Conservation (phyloP, 495 filamentous ascomycete genomes). For the Baudoinia panamericana region DNA sequence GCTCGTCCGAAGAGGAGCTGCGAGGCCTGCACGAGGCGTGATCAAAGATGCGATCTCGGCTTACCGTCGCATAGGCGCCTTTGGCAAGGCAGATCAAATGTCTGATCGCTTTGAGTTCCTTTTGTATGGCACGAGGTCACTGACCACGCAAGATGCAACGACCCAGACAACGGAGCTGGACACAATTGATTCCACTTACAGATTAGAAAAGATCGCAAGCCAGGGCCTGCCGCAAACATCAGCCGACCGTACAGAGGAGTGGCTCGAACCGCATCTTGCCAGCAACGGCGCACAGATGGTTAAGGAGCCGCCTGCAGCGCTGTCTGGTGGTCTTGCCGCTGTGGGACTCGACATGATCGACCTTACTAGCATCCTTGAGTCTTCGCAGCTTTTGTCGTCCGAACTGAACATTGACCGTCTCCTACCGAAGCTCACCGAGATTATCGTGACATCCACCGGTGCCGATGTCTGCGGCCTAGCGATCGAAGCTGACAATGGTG, state of each 20-base stretch:
- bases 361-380: constrained; percentile 71
- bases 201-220: constrained; percentile 36
- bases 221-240: constrained; percentile 22
- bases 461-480: constrained; percentile 70
- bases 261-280: constrained; percentile 33
- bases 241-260: constrained; percentile 52
- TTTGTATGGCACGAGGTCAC: constrained; percentile 49
- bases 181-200: constrained; percentile 15
- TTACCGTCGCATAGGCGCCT: constrained; percentile 61
- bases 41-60: constrained; percentile 60
- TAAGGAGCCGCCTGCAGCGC: constrained; percentile 22
- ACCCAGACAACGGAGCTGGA: constrained; percentile 49
- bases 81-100: constrained; percentile 58
- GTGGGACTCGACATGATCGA: constrained; percentile 64
- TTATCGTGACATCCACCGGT: constrained; percentile 75
- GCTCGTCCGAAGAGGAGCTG: constrained; percentile 55
- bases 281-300: constrained; percentile 21
- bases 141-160: constrained; percentile 50
- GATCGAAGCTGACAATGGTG: constrained; percentile 53
- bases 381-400: constrained; percentile 80
- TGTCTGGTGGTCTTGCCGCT: constrained; percentile 23
- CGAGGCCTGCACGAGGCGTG: constrained; percentile 56
- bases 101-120: constrained; percentile 59
- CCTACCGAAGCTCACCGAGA: constrained; percentile 77
- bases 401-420: constrained; percentile 75